A percentile compares a stretch with the other conserved stretches of the same genome.
Evolutionary conservation across 441 rosid species (phyloP).

Genomic region (Kokia cookei): DNA sequence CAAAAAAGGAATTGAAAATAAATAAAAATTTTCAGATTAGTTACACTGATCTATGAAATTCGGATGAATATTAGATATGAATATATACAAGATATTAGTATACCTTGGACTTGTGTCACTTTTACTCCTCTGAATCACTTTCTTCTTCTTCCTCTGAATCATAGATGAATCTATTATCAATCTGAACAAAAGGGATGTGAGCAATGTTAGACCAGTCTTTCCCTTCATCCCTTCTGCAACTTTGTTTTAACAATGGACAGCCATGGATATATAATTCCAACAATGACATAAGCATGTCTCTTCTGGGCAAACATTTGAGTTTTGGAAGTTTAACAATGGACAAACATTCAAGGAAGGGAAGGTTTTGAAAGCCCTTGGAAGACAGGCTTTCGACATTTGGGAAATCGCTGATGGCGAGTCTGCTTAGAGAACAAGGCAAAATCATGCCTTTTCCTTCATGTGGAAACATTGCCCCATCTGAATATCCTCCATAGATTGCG

Average conservation of each 20-base stretch:
- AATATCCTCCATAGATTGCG: constrained; percentile 3
- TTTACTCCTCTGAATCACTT: not conserved
- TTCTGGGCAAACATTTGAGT: not conserved
- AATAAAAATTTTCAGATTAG: not conserved
- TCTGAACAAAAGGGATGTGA: not conserved
- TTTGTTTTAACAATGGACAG: not conserved
- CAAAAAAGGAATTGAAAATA: too few species aligned
- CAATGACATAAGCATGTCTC: not conserved
- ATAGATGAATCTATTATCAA: constrained; percentile 1
- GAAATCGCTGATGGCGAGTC: not conserved
- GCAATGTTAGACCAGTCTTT: not conserved
- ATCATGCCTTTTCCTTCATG: constrained; percentile 4
- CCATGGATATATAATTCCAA: not conserved
- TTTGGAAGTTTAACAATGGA: not conserved
- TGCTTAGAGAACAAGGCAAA: not conserved
- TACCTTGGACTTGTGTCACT: not conserved
- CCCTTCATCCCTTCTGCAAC: not conserved
- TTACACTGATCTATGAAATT: not conserved
- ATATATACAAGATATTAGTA: not conserved
- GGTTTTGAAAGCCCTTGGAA: not conserved
- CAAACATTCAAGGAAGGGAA: not conserved
- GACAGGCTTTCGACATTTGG: not conserved
- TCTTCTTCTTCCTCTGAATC: not conserved
- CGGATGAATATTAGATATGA: not conserved
- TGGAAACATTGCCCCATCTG: constrained; percentile 14